Conservation (phyloP, 345 rosid species). For the Hibiscus tridactylites region DNA sequence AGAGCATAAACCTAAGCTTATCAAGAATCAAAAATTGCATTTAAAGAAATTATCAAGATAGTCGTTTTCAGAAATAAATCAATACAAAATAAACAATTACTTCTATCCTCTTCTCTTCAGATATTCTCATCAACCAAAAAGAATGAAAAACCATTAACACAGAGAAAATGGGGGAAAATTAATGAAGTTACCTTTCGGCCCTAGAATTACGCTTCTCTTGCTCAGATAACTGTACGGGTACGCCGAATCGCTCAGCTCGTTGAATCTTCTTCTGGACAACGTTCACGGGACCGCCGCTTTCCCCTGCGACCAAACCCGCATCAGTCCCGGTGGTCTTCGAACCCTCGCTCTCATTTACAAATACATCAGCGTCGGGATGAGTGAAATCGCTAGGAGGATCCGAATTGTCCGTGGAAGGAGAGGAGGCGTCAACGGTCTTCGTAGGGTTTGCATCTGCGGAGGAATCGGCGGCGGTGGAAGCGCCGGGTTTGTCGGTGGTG, state of each 20-base stretch:
- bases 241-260: slow-evolving; percentile 90
- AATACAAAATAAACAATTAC: no score
- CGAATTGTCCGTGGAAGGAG: slow-evolving; percentile 18
- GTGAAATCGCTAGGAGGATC: slow-evolving; percentile 24
- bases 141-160: no score
- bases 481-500: slow-evolving; percentile 25
- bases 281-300: slow-evolving; percentile 25
- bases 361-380: slow-evolving; percentile 8
- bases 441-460: slow-evolving; percentile 28
- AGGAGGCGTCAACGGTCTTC: slow-evolving; percentile 30
- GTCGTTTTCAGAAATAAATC: neutral
- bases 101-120: no score
- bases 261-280: slow-evolving; percentile 69
- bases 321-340: slow-evolving; percentile 18
- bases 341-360: slow-evolving; percentile 26
- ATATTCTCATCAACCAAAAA: no score
- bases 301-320: slow-evolving; percentile 18
- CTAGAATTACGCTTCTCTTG: slow-evolving; percentile 87
- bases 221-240: slow-evolving; percentile 70
- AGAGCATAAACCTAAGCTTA: no score
- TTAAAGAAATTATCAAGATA: neutral
- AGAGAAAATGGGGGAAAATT: neutral
- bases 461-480: slow-evolving; percentile 10
- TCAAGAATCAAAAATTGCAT: neutral
- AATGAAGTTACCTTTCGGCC: slow-evolving; percentile 57